These are phyloP conservation scores for Polychytrium aggregatum DNA, from an alignment of 192 early-diverging fungal species.

Conservation along the genomic window DNA sequence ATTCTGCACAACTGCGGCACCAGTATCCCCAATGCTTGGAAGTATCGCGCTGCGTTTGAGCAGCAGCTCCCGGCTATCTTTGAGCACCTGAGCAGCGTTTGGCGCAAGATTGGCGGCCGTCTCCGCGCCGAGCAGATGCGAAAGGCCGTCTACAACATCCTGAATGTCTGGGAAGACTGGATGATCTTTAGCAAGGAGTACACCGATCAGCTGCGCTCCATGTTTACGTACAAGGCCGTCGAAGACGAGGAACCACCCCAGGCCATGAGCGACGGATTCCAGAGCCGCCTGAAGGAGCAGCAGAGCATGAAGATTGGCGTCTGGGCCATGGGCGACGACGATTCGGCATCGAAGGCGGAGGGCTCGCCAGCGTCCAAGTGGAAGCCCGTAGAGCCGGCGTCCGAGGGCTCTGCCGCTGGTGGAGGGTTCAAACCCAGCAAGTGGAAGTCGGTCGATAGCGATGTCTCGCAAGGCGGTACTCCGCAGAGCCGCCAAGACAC, in stretches of 20 bases:
- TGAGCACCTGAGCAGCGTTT: constrained; percentile 53
- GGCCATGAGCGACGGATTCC: neutral
- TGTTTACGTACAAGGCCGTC: constrained; percentile 32
- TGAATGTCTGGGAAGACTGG: constrained; percentile 84
- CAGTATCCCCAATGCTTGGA: constrained; percentile 77
- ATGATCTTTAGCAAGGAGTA: constrained; percentile 69
- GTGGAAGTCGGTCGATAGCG: neutral
- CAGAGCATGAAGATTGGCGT: neutral
- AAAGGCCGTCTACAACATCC: constrained; percentile 47
- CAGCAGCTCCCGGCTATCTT: constrained; percentile 50
- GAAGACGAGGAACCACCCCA: constrained; percentile 3
- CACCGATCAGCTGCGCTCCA: constrained; percentile 38
- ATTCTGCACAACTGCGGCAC: constrained; percentile 80
- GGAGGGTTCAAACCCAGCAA: neutral
- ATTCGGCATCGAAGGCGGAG: neutral
- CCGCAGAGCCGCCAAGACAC: neutral
- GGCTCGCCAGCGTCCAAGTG: neutral
- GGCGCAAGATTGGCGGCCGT: constrained; percentile 54
- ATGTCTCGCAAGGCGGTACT: neutral
- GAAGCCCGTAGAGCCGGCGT: too few species aligned
- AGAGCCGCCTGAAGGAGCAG: neutral
- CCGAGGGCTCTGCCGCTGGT: neutral
- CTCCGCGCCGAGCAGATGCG: constrained; percentile 67
- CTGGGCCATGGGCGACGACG: neutral
- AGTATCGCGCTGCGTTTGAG: constrained; percentile 63